Conservation (phyloP, 179 eudicot species). For the Camellia oleifera region DNA sequence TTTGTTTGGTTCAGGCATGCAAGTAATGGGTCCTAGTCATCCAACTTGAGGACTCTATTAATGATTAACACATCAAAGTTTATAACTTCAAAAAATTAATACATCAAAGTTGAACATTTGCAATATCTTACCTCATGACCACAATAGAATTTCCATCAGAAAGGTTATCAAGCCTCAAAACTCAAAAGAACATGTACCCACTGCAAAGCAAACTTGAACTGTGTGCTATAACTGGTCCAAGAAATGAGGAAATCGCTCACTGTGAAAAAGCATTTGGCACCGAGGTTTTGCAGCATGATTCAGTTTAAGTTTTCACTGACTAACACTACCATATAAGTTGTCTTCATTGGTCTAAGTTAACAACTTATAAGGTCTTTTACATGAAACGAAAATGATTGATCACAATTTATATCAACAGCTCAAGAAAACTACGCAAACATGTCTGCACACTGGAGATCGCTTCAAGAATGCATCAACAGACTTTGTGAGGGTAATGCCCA, state of each 20-base stretch:
- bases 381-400: no score
- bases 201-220: background rate
- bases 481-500: no score
- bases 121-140: background rate
- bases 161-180: background rate
- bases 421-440: no score
- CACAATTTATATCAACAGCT: no score
- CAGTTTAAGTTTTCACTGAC: background rate
- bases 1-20: background rate
- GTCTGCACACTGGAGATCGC: no score
- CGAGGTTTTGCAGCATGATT: background rate
- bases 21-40: background rate
- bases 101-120: background rate
- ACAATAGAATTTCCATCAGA: background rate
- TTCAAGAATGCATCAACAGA: no score
- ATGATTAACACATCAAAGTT: background rate
- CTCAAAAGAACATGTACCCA: background rate
- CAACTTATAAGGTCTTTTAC: no score
- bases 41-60: background rate
- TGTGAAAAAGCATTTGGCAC: background rate
- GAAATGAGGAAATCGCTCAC: background rate
- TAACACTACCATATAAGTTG: no score
- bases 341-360: no score
- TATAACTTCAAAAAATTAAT: background rate
- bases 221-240: background rate